Percentiles rank a stretch among this genome's conserved stretches.
These are phyloP conservation scores for Diaporthe eres DNA, from an alignment of 2,329 filamentous ascomycete species.

Conservation along the genomic window DNA sequence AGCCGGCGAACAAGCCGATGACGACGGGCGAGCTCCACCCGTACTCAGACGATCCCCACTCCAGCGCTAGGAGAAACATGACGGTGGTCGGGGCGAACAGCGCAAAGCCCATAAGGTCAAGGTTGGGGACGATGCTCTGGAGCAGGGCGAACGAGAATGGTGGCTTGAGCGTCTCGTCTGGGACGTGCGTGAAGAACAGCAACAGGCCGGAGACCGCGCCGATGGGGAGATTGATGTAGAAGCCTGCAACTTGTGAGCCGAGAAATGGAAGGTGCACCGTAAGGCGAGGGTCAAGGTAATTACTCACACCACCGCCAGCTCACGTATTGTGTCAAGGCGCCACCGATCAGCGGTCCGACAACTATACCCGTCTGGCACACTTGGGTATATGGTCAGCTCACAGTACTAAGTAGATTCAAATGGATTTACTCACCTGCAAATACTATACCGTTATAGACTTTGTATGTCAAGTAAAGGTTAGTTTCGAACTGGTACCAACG, in stretches of 20 bases:
- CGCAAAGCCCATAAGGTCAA: slow-evolving; percentile 56
- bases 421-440: background rate
- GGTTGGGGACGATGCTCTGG: slow-evolving; percentile 46
- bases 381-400: slow-evolving; percentile 23
- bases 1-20: slow-evolving; percentile 56
- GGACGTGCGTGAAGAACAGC: slow-evolving; percentile 49
- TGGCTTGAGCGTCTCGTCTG: slow-evolving; percentile 49
- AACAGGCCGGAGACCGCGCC: slow-evolving; percentile 51
- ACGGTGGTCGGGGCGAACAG: slow-evolving; percentile 57
- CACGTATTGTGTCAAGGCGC: slow-evolving; percentile 53
- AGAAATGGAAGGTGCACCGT: slow-evolving; percentile 18
- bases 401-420: rapidly evolving
- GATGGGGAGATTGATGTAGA: slow-evolving; percentile 59
- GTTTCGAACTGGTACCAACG: background rate
- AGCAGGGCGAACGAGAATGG: slow-evolving; percentile 45
- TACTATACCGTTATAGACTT: background rate
- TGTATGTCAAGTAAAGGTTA: background rate
- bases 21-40: slow-evolving; percentile 54
- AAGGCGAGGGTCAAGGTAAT: background rate
- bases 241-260: slow-evolving; percentile 46
- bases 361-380: slow-evolving; percentile 57
- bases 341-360: slow-evolving; percentile 60
- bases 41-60: slow-evolving; percentile 56
- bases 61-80: slow-evolving; percentile 58
- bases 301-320: slow-evolving; percentile 59